Conservation (phyloP, 2,329 filamentous ascomycete genomes). For the Colletotrichum sp. region DNA sequence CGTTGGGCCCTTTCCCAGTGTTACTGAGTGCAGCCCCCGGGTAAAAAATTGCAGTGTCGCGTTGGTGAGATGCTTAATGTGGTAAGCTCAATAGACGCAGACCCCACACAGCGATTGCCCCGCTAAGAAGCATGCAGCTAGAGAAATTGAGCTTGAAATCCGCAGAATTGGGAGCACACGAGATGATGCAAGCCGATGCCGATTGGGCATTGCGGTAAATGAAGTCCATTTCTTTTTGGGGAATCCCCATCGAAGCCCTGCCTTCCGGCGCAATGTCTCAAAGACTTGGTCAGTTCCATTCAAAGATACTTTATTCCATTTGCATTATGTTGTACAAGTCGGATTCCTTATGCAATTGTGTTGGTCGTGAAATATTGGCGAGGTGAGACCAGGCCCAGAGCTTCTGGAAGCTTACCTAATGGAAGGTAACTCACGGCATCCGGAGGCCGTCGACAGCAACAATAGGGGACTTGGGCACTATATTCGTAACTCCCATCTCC, state of each 20-base stretch:
- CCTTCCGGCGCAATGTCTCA: neutral
- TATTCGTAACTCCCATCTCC: neutral
- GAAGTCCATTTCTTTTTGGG: neutral
- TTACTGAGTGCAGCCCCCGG: neutral
- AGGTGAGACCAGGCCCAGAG: neutral
- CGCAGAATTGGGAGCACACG: neutral
- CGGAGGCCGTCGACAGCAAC: neutral
- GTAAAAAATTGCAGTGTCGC: neutral
- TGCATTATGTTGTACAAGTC: neutral
- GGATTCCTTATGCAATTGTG: neutral
- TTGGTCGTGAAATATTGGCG: neutral
- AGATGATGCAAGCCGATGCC: neutral
- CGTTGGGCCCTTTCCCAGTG: neutral
- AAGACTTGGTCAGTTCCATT: too few species aligned
- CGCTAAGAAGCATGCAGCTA: neutral
- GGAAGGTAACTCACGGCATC: neutral
- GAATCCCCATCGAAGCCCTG: neutral
- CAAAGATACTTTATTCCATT: neutral
- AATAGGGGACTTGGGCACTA: neutral
- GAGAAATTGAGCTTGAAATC: neutral
- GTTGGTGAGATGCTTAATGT: neutral
- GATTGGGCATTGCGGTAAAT: neutral
- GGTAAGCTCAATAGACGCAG: neutral
- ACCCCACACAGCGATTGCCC: neutral
- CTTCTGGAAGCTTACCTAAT: constrained; percentile 1